A percentile compares a stretch with the other conserved stretches of the same genome.
Conservation (phyloP, 257 asterid genomes). For the Mentha longifolia region DNA sequence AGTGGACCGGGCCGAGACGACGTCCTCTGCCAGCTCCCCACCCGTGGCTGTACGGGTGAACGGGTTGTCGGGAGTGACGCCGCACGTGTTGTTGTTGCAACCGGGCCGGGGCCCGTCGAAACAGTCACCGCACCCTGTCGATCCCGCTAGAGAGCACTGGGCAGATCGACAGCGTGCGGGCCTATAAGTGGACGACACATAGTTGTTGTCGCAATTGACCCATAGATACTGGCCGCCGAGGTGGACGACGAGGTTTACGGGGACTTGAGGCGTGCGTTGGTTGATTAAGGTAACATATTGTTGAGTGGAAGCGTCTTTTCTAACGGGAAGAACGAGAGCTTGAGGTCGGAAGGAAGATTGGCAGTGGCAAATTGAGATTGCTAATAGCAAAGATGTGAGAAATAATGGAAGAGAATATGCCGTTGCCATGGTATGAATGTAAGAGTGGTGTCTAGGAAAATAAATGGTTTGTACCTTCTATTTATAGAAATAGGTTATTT, state of each 20-base stretch:
- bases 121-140: slow-evolving; percentile 49
- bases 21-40: slow-evolving; percentile 69
- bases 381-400: slow-evolving; percentile 26
- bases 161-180: slow-evolving; percentile 64
- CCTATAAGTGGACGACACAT: slow-evolving; percentile 56
- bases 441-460: neutral
- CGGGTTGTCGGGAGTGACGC: slow-evolving; percentile 46
- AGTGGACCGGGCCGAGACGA: slow-evolving; percentile 46
- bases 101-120: slow-evolving; percentile 54
- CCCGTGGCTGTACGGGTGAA: slow-evolving; percentile 39
- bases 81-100: slow-evolving; percentile 62
- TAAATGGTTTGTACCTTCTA: slow-evolving; percentile 5
- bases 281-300: slow-evolving; percentile 57
- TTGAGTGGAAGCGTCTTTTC: slow-evolving; percentile 62
- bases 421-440: slow-evolving; percentile 28
- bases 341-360: slow-evolving; percentile 55
- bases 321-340: slow-evolving; percentile 55
- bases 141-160: slow-evolving; percentile 52
- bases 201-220: slow-evolving; percentile 69
- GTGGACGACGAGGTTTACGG: slow-evolving; percentile 58
- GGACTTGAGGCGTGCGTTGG: slow-evolving; percentile 65
- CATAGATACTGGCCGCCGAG: slow-evolving; percentile 70
- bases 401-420: slow-evolving; percentile 30
- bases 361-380: slow-evolving; percentile 32
- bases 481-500: slow-evolving; percentile 22